A percentile compares a stretch with the other conserved stretches of the same genome.
Evolutionary conservation across 2,329 filamentous ascomycete genomes (phyloP).

Genomic region (Paracorniculantispora psalliotae): DNA sequence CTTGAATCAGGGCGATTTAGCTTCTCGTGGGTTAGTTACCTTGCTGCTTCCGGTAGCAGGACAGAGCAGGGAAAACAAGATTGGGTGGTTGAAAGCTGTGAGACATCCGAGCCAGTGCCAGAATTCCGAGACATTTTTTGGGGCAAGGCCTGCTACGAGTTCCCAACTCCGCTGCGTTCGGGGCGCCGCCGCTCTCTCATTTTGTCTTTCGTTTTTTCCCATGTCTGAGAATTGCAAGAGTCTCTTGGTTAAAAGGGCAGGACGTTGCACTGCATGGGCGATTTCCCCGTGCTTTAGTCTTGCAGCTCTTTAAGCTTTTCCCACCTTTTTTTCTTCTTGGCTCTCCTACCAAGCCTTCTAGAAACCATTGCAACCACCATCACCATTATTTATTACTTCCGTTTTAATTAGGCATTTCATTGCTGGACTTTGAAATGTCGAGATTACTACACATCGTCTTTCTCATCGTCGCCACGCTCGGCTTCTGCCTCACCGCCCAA

Average conservation of each 20-base stretch:
- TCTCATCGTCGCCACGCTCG: conserved; percentile 3
- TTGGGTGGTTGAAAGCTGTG: background rate
- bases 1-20: too few relatives aligned
- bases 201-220: background rate
- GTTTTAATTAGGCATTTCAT: background rate
- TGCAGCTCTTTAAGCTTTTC: background rate
- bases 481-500: conserved; percentile 7
- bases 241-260: background rate
- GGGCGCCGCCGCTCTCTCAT: background rate
- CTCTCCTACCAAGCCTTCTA: background rate
- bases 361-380: too few relatives aligned
- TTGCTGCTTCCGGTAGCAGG: background rate
- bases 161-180: background rate
- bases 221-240: background rate
- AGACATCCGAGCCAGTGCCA: background rate
- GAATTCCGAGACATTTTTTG: conserved; percentile 2
- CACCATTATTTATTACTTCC: too few relatives aligned
- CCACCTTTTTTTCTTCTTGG: background rate
- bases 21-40: background rate
- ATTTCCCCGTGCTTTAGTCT: background rate
- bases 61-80: background rate
- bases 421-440: too few relatives aligned
- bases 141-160: background rate
- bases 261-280: background rate
- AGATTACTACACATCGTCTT: background rate